Percentiles rank a stretch among this genome's conserved stretches.
phyloP scores from a whole-genome alignment of 495 filamentous ascomycete species.

The Hypomontagnella monticulosa region DNA sequence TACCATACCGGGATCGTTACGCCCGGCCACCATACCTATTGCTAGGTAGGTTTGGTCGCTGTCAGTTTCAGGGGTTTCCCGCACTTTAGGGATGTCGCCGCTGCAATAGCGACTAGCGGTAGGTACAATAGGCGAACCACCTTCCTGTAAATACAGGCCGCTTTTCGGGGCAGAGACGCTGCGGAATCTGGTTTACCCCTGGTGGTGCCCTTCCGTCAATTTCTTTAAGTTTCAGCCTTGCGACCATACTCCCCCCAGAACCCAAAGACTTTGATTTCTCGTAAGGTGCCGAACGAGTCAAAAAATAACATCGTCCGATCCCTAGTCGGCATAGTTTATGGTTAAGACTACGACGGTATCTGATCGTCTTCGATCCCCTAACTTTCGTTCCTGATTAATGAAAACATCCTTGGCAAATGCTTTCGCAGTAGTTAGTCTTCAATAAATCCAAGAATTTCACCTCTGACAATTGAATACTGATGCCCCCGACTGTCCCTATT shows the following conservation, averaged over 20 bases:
- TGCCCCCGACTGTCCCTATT: conserved; percentile 13
- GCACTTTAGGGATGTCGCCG: too few relatives aligned
- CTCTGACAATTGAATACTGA: conserved; percentile 15
- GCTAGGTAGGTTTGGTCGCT: too few relatives aligned
- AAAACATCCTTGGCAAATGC: conserved; percentile 15
- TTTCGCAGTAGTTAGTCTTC: conserved; percentile 15
- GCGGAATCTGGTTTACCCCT: too few relatives aligned
- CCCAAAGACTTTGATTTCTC: conserved; percentile 81
- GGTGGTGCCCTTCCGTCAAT: conserved; percentile 73
- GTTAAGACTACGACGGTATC: conserved; percentile 14
- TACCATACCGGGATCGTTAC: too few relatives aligned
- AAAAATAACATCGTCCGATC: conserved; percentile 15
- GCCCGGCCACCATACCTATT: too few relatives aligned
- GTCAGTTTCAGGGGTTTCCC: too few relatives aligned
- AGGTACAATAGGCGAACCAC: too few relatives aligned
- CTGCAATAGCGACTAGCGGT: too few relatives aligned
- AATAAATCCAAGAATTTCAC: conserved; percentile 16
- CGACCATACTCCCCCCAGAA: conserved; percentile 78
- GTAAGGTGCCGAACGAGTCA: conserved; percentile 76
- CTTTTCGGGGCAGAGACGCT: too few relatives aligned
- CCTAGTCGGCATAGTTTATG: conserved; percentile 14
- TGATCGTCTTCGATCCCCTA: conserved; percentile 14
- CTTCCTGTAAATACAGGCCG: too few relatives aligned
- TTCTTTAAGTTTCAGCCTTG: conserved; percentile 77
- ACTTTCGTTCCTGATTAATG: conserved; percentile 15